A percentile compares a stretch with the other conserved stretches of the same genome.
Evolutionary conservation across 164 flowering plant genomes (phyloP).

Genomic region (Houttuynia cordata): DNA sequence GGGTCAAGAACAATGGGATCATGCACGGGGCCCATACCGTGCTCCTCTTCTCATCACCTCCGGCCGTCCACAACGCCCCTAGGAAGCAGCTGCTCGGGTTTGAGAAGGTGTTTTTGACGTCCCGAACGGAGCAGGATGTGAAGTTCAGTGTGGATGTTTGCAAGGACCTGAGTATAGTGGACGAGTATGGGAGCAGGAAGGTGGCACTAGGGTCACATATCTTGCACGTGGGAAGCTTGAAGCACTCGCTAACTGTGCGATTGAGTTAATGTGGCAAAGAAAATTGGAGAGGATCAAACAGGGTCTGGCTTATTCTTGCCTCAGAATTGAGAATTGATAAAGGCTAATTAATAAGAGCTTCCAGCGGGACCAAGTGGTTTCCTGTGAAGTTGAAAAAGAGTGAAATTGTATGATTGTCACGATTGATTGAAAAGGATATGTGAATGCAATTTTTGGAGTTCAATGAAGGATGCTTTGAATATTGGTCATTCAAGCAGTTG

Average conservation of each 20-base stretch:
- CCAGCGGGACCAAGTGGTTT: slow-evolving; percentile 1
- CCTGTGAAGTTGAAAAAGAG: slow-evolving; percentile 4
- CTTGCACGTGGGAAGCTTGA: slow-evolving; percentile 71
- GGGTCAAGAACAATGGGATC: slow-evolving; percentile 46
- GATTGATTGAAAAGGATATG: slow-evolving; percentile 8
- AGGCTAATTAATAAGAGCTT: slow-evolving; percentile 9
- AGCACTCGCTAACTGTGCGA: slow-evolving; percentile 46
- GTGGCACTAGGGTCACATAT: slow-evolving; percentile 67
- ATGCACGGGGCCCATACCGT: slow-evolving; percentile 63
- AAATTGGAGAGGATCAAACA: background rate
- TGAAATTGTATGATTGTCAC: slow-evolving; percentile 16
- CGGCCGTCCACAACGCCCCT: slow-evolving; percentile 61
- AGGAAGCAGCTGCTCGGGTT: slow-evolving; percentile 76
- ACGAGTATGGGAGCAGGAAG: slow-evolving; percentile 62
- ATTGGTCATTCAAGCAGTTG: too few species aligned
- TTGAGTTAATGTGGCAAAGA: slow-evolving; percentile 16
- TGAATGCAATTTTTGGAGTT: slow-evolving; percentile 6
- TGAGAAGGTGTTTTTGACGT: slow-evolving; percentile 49
- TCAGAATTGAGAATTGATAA: background rate
- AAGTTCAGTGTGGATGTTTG: slow-evolving; percentile 73
- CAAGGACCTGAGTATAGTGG: slow-evolving; percentile 78
- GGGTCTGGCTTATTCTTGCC: background rate
- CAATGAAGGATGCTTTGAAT: background rate
- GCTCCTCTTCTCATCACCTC: slow-evolving; percentile 61
- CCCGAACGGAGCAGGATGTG: slow-evolving; percentile 31